Conservation (phyloP, 73 alveolate species). For the Paramecium sexaurelia region DNA sequence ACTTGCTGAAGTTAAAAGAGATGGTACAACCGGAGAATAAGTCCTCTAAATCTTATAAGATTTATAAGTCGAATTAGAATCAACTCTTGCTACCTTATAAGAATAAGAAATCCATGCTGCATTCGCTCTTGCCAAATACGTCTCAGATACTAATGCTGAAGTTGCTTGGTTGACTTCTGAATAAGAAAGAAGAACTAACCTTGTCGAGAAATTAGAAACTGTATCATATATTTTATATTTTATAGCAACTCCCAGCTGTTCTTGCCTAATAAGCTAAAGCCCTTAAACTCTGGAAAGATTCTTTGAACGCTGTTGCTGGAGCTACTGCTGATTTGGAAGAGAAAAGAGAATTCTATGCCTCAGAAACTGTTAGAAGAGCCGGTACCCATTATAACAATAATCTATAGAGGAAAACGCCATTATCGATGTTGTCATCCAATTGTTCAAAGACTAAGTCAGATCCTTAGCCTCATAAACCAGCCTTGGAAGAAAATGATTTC, state of each 20-base stretch:
- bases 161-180: conserved; percentile 46
- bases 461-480: conserved; percentile 55
- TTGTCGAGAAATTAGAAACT: conserved; percentile 50
- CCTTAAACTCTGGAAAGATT: conserved; percentile 50
- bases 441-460: conserved; percentile 59
- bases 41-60: conserved; percentile 33
- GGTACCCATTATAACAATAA: background rate
- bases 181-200: conserved; percentile 10
- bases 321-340: conserved; percentile 58
- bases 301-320: conserved; percentile 57
- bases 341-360: conserved; percentile 56
- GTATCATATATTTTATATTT: background rate
- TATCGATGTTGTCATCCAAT: conserved; percentile 37
- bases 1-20: conserved; percentile 55
- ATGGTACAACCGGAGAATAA: conserved; percentile 61
- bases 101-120: conserved; percentile 63
- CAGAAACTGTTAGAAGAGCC: conserved; percentile 48
- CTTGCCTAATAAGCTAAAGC: conserved; percentile 57
- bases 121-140: conserved; percentile 52
- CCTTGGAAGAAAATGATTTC: conserved; percentile 46
- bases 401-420: conserved; percentile 54
- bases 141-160: conserved; percentile 56
- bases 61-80: conserved; percentile 27
- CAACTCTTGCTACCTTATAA: conserved; percentile 38
- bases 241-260: conserved; percentile 46